Evolutionary conservation across 148 eudicot species (phyloP).

Genomic region (Dysphania ambrosioides): DNA sequence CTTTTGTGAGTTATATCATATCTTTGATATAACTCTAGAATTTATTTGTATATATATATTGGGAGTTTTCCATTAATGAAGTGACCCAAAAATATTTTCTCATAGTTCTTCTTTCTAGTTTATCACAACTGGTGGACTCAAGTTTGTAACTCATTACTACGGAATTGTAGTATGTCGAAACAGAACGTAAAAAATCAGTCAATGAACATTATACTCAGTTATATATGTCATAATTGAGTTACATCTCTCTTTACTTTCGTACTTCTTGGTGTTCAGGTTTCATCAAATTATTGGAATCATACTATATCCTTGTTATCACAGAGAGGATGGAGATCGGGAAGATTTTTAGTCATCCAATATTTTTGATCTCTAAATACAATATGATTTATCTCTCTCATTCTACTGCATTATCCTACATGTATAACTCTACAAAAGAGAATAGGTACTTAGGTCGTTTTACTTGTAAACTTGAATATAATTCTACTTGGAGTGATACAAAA

Average conservation of each 20-base stretch:
- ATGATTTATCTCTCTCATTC: conserved; percentile 60
- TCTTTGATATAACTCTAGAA: too few species aligned
- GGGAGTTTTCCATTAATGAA: too few species aligned
- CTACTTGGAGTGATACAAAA: too few species aligned
- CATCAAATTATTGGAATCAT: conserved; percentile 68
- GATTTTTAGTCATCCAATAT: conserved; percentile 71
- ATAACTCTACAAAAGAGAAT: conserved; percentile 64
- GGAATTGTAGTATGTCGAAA: conserved; percentile 62
- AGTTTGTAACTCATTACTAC: conserved; percentile 64
- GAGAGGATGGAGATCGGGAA: conserved; percentile 69
- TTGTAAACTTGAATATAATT: too few species aligned
- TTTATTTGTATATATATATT: too few species aligned
- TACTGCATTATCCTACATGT: conserved; percentile 46
- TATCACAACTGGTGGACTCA: conserved; percentile 80
- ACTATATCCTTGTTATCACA: conserved; percentile 79
- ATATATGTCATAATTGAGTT: too few species aligned
- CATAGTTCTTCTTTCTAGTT: too few species aligned
- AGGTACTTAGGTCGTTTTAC: conserved; percentile 32
- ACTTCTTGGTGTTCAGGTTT: conserved; percentile 43
- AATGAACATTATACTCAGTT: background rate
- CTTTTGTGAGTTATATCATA: too few species aligned
- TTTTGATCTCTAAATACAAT: conserved; percentile 63
- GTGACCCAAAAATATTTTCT: too few species aligned
- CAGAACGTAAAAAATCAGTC: background rate
- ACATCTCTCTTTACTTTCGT: background rate